Evolutionary conservation across 1,139 yeast species (phyloP), one percentile per base, ranked within the genome.

Genomic region (Hemisphaericaspora lyxosophila): DNA sequence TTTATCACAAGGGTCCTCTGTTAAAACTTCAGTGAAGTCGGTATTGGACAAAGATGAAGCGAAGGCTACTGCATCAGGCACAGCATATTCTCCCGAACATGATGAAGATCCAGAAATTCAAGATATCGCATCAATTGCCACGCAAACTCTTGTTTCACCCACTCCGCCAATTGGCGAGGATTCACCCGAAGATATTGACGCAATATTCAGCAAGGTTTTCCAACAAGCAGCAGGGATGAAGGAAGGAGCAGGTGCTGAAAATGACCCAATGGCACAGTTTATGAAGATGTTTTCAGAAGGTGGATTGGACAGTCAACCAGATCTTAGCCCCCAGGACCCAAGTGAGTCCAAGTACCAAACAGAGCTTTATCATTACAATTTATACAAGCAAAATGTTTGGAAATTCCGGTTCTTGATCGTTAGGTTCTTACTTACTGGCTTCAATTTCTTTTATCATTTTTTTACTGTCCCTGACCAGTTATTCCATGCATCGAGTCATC

Each of bases 1-100:
- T 22, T 57, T 70, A 42, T 50, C 57, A 32, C 72, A 62, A 47
- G 75, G 75, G 2, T 60, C 71, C 3, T 67, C 74, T 5, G 69
- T 68, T 15, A 62, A 69, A 34, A 42, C 56, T 8, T 17, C 55
- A 0, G 66, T 57, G 2, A 59, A 54, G 4, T 70, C 75, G 5
- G 71, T 68, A 4, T 58, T 70, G 49, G 75, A 67, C 36, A 50
- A 56, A 40, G 41, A 45, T 16, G 44, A 40, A 9, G 7, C 37
- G 33, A 15, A 11, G 32, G 11, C 36, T n/a, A 35, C 33, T 12
- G 18, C 35, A 26, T 15, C 42, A n/a, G n/a, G n/a, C 14, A 17
- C 39, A 4, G 14, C 35, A 6, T 11, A 35, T 14, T 26, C 11
- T 22, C 17, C 41, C 24, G 19, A 45, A 14, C 50, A 48, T n/a